Evolutionary conservation across 768 basidiomycete species (phyloP), one percentile per base, ranked within the genome.

Genomic region (Mycena maculata): DNA sequence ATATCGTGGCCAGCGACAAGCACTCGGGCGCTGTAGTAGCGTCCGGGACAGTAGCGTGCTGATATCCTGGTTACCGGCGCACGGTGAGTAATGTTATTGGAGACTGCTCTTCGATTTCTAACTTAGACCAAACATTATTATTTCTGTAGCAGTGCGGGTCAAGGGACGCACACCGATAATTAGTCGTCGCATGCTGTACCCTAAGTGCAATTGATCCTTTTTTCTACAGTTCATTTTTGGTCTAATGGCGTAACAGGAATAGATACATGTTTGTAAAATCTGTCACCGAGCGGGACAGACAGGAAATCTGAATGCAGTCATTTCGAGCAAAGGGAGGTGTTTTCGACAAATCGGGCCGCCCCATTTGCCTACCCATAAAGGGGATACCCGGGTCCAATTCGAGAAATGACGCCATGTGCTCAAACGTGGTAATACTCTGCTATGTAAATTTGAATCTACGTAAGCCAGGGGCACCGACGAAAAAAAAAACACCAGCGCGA

Each of bases 51-150:
- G 23, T 82, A 62, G 83, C 84, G 36, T n/a, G 75, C 77, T 58
- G 86, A 87, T 69, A 85, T 87, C 33, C 74, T 88, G 65, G 77
- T 87, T 58, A 85, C 85, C 16, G 87, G 87, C 38, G 79, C 85
- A 73, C 85, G 63, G 25, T 81, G 72, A 22, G 25, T 64, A 38
- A 28, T 50, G 44, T 49, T 59, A 28, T 38, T 22, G 41, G 25
- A 53, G 23, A 25, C 50, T 31, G 38, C 44, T 65, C n/a, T n/a
- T n/a, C n/a, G n/a, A 50, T 60, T 4, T 53, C 53, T 41, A 60
- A 57, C 48, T 65, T 50, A n/a, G 42, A 15, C 49, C 52, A 20
- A 27, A 8, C 28, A 20, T 31, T 39, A 22, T 16, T 55, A 63
- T 63, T 42, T 58, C 38, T 38, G 42, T 50, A 16, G 11, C 28